Evolutionary conservation across 2,329 filamentous ascomycete species (phyloP).

Genomic region (Xylariomycetidae sp.): DNA sequence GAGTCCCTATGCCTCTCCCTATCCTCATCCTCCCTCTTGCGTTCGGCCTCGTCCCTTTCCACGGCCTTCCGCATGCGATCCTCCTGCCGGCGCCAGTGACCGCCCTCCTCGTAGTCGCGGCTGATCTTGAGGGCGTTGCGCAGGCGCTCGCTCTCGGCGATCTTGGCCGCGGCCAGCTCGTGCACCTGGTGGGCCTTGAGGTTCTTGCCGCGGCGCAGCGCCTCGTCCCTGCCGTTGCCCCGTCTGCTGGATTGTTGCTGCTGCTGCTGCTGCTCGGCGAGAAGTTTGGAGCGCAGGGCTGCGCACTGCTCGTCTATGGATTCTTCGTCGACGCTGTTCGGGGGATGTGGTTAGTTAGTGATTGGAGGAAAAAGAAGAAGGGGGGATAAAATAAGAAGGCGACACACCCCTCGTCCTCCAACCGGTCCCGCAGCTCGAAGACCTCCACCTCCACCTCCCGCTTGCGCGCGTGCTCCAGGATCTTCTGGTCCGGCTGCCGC

Average conservation of each 20-base stretch:
- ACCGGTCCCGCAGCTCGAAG: constrained; percentile 77
- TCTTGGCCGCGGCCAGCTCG: constrained; percentile 92
- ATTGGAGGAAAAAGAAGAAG: not conserved
- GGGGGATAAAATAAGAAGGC: not conserved
- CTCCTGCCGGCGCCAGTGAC: constrained; percentile 80
- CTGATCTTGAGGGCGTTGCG: constrained; percentile 81
- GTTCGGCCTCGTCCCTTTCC: constrained; percentile 29
- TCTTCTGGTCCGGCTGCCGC: constrained; percentile 83
- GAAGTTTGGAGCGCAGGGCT: constrained; percentile 57
- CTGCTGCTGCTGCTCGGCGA: constrained; percentile 46
- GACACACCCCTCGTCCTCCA: constrained; percentile 81
- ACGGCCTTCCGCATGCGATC: constrained; percentile 50
- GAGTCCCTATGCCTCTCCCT: constrained; percentile 2
- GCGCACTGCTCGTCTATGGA: constrained; percentile 79
- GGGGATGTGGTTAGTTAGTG: not conserved
- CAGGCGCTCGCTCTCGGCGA: constrained; percentile 86
- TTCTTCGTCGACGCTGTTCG: constrained; percentile 67
- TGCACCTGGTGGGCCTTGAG: constrained; percentile 94
- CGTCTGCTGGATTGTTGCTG: too few species aligned
- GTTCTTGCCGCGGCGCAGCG: constrained; percentile 38
- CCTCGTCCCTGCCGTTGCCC: constrained; percentile 29
- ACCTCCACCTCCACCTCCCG: constrained; percentile 90
- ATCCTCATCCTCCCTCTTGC: not conserved
- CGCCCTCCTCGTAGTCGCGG: constrained; percentile 77
- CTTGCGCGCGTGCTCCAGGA: constrained; percentile 89